Base-by-base conservation (phyloP, 139 green algal genomes). In the Edaphochlamys debaryana region DNA sequence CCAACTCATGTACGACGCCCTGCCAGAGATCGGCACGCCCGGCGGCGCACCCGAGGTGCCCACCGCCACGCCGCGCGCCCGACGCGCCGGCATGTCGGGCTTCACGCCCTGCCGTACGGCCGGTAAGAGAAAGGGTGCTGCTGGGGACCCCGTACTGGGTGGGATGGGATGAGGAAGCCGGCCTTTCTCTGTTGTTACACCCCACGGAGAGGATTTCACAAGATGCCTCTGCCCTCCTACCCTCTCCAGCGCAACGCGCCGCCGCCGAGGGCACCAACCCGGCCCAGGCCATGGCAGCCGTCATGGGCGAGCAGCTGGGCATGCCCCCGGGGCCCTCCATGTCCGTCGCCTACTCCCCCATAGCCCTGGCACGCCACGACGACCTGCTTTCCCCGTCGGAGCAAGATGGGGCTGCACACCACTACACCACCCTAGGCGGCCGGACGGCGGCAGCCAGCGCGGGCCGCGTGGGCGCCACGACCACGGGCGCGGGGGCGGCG, bases 1-100 rank as follows among this genome's bases (percentile, higher is more conserved):
- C 40, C 75, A 81, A 34, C 60, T 81, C 40, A 81, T 82, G 62
- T 82, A 82, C 76, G 76, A 82, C 42, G 76, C 76, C 13, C 63
- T 82, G 41, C 76, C 76, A 2, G 63, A 82, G 63, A 82, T 82
- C 15, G 76, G 76, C 41, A 82, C 76, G 2, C 76, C 76, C 63
- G 76, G 76, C 60, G 76, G 76, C 22, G 76, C 76, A 41, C 76
- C 76, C 8, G 76, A 82, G 42, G 76, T 82, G 42, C 76, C 76
- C 2, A 42, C 76, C 4, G 76, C 22, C 23, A 82, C 76, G 60
- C 76, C 76, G 32, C 76, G 42, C 34, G 42, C 42, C 17, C 76
- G 76, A 23, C 76, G 76, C 45, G 42, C 50, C 32, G 76, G 73
- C 23, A 82, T 82, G 76, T 72, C 56, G 42, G 76, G 76, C 62